Evolutionary conservation across 1,284 basidiomycete species (phyloP).

Genomic region (Dichomitus squalens): DNA sequence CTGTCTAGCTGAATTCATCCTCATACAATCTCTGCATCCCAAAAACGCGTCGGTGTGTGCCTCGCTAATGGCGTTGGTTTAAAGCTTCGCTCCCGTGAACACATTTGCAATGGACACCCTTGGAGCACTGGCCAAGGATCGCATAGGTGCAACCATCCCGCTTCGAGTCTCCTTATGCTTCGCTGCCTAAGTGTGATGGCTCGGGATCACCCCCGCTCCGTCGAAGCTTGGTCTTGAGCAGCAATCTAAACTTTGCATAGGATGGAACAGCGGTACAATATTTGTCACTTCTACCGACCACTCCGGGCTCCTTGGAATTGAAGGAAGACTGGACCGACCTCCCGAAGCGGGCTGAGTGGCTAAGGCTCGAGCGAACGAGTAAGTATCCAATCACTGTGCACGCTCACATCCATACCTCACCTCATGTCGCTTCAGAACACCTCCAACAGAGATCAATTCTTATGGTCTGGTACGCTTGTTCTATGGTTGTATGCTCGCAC

Average conservation of each 20-base stretch:
- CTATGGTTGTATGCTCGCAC: neutral
- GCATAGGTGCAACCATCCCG: too few relatives aligned
- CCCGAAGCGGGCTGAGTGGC: neutral
- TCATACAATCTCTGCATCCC: neutral
- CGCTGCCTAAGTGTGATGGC: neutral
- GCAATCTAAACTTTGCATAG: neutral
- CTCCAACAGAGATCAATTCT: neutral
- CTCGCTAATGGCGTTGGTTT: neutral
- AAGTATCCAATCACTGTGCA: neutral
- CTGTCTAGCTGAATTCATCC: neutral
- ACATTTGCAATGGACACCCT: neutral
- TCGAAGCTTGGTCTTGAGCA: neutral
- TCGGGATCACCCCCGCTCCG: neutral
- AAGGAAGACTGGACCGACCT: neutral
- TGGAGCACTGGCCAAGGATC: too few relatives aligned
- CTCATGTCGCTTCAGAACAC: neutral
- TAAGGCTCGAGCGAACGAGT: neutral
- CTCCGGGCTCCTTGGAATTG: neutral
- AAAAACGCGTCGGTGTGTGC: neutral
- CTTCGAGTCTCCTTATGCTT: neutral
- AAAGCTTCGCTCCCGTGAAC: neutral
- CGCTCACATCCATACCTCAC: neutral
- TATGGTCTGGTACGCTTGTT: neutral
- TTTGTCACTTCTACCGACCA: neutral
- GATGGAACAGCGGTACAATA: neutral